Base-by-base conservation (phyloP, 768 basidiomycete genomes). In the Boletus pseudopeckii region DNA sequence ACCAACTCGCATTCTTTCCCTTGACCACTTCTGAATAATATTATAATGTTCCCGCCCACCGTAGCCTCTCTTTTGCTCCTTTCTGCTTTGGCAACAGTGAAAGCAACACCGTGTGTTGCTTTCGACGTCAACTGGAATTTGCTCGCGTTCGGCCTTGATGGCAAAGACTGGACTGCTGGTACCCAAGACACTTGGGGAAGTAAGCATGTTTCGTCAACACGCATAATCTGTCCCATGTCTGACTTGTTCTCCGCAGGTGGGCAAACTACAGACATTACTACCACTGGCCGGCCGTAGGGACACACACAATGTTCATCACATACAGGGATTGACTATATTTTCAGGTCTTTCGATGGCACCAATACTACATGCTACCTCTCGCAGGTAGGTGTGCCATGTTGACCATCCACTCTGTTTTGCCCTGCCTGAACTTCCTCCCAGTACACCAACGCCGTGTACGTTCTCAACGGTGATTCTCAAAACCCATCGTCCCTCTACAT, bases 381-480 rank as follows among this genome's bases (percentile, higher is more conserved):
- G 7, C 78, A 88, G 72, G 86, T 81, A 59, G 54, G 71, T 58
- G 36, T 6, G 36, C 24, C 11, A 20, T 48, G n/a, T 22, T 55
- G 20, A 13, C 2, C n/a, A 28, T 28, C 3, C 9, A 13, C 4
- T 0, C 10, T 7, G 4, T 18, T 7, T 28, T 28, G 6, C 6
- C 6, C 17, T 17, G 22, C 30, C 37, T 63, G 20, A 58, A 30
- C 30, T 3, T 55, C 62, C 15, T 60, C 42, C 7, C 70, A 96
- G 82, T 94, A 85, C 73, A 78, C 77, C 65, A 96, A 96, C 61
- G 86, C 91, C 37, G 77, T 96, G 64, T 96, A 96, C 62, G 83
- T 94, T 28, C 68, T 93, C 39, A 85, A 87, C 61, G 92, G 82
- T 1, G 90, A 96, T 71, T 72, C 78, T 10, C 73, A 83, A 22